These are phyloP conservation scores for Arthrobotrys megalospora DNA, from an alignment of 2,329 filamentous ascomycete species.

Conservation along the genomic window DNA sequence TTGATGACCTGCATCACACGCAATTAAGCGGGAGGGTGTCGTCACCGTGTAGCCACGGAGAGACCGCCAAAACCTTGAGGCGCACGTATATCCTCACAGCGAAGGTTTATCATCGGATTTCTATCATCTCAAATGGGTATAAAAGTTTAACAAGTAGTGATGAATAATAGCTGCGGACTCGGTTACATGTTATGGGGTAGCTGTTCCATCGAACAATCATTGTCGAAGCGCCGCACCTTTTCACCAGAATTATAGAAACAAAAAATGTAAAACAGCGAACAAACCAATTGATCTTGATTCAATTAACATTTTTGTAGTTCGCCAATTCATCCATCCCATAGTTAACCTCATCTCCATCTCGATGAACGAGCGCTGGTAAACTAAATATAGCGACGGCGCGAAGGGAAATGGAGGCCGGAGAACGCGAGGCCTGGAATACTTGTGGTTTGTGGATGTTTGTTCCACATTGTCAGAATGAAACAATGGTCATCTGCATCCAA, in stretches of 20 bases:
- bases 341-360: neutral
- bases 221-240: neutral
- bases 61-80: neutral
- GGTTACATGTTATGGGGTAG: too few relatives aligned
- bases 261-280: neutral
- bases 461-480: conserved; percentile 35
- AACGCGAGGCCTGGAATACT: conserved; percentile 6
- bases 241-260: too few relatives aligned
- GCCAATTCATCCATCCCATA: too few relatives aligned
- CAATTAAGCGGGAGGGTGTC: conserved; percentile 55
- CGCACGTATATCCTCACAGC: neutral
- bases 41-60: conserved; percentile 35
- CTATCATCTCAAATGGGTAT: neutral
- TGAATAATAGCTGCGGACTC: too few relatives aligned
- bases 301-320: neutral
- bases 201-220: neutral
- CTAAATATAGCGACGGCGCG: conserved; percentile 20
- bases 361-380: neutral
- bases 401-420: conserved; percentile 10
- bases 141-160: too few relatives aligned
- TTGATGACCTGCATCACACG: conserved; percentile 48
- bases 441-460: conserved; percentile 34
- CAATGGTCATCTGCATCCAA: conserved; percentile 41
- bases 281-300: neutral
- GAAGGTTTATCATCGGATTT: neutral